A percentile compares a stretch with the other conserved stretches of the same genome.
phyloP scores from a whole-genome alignment of 306 rosid genomes.

The Parietaria judaica region DNA sequence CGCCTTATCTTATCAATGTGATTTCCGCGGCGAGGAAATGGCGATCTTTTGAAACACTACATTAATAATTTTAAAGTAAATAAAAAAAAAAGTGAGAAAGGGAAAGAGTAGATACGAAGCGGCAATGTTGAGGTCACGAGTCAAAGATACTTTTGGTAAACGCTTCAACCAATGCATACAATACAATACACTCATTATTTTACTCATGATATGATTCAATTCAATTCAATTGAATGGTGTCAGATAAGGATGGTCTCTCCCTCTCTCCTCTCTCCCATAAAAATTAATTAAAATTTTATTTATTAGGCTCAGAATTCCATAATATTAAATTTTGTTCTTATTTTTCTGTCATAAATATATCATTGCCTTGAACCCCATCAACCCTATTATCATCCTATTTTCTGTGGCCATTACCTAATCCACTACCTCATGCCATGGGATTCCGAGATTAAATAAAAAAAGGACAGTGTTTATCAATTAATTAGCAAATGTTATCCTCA shows the following conservation, averaged over 20 bases:
- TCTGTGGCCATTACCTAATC: conserved; percentile 7
- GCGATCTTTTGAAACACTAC: conserved; percentile 6
- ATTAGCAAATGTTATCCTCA: too few relatives aligned
- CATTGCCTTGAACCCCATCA: conserved; percentile 10
- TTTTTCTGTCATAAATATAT: too few relatives aligned
- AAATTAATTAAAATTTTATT: background rate
- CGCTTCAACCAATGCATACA: conserved; percentile 22
- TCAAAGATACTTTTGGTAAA: conserved; percentile 40
- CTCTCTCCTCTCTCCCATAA: too few relatives aligned
- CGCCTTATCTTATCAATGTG: conserved; percentile 11
- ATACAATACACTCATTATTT: conserved; percentile 2
- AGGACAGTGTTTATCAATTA: too few relatives aligned
- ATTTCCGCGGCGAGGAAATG: conserved; percentile 10
- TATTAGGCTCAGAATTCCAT: conserved; percentile 36
- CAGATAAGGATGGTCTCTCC: background rate
- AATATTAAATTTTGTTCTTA: background rate
- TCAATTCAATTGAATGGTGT: background rate
- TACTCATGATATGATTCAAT: conserved; percentile 18
- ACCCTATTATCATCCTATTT: background rate
- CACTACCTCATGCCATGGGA: conserved; percentile 9
- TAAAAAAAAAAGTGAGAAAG: too few relatives aligned
- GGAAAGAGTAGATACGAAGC: background rate
- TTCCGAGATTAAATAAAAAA: background rate
- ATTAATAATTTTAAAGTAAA: background rate
- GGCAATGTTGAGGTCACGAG: conserved; percentile 16